A percentile compares a stretch with the other conserved stretches of the same genome.
These are phyloP conservation scores for Ascomycota sp. DNA, from an alignment of 2,329 filamentous ascomycete species.

Conservation along the genomic window DNA sequence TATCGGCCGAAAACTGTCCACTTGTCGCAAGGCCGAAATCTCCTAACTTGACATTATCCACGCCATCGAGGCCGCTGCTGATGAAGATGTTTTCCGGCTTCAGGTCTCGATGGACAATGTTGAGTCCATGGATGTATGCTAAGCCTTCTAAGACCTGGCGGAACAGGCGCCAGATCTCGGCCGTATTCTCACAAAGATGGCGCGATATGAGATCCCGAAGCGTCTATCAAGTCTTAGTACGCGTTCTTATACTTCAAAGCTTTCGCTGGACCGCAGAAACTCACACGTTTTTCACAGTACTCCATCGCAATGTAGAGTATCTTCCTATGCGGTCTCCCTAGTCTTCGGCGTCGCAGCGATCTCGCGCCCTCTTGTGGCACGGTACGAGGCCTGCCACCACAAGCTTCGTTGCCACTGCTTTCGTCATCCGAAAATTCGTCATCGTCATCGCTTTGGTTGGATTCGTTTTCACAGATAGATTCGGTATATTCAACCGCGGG, in stretches of 20 bases:
- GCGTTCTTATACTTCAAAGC: too few species aligned
- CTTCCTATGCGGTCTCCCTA: slow-evolving; percentile 38
- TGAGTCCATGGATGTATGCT: slow-evolving; percentile 71
- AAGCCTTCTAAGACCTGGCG: slow-evolving; percentile 81
- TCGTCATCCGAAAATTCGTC: slow-evolving; percentile 10
- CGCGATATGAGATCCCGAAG: slow-evolving; percentile 71
- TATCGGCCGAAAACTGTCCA: slow-evolving; percentile 52
- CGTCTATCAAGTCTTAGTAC: slow-evolving; percentile 25
- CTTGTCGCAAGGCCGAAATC: slow-evolving; percentile 91
- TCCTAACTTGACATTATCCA: slow-evolving; percentile 83
- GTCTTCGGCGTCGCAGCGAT: slow-evolving; percentile 13
- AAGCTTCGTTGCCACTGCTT: too few species aligned
- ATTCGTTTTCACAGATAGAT: slow-evolving; percentile 42
- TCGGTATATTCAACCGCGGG: slow-evolving; percentile 62
- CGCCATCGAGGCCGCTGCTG: slow-evolving; percentile 41
- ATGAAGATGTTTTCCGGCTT: slow-evolving; percentile 98
- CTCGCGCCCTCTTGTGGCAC: slow-evolving; percentile 12
- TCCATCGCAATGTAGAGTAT: slow-evolving; percentile 98
- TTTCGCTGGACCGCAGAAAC: too few species aligned
- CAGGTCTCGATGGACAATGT: slow-evolving; percentile 86
- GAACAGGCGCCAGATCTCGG: slow-evolving; percentile 78
- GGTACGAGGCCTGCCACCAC: slow-evolving; percentile 7
- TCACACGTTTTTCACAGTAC: slow-evolving; percentile 75
- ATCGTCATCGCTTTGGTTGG: slow-evolving; percentile 24
- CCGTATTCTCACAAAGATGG: slow-evolving; percentile 49